Base-by-base conservation (phyloP, 2,329 filamentous ascomycete species). In the Monosporascus sp. region DNA sequence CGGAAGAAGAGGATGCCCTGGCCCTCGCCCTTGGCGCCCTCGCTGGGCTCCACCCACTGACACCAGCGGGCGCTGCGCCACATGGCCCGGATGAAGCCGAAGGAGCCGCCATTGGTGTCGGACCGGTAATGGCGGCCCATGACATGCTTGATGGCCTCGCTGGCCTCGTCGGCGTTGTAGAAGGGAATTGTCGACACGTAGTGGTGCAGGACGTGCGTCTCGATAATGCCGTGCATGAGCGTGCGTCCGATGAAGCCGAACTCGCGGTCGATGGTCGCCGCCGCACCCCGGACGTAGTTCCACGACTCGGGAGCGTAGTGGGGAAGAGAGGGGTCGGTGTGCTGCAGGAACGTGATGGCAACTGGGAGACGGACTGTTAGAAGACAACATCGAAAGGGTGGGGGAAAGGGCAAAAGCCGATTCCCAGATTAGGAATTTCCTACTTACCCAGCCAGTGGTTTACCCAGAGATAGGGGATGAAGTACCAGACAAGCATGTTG, bases 161-260 rank as follows among this genome's bases (percentile, higher is more conserved):
- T 88, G 54, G 93, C 92, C 77, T 97, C 92, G 64, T 96, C 91
- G 68, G 92, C 93, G 72, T 97, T 82, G 78, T 97, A 97, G 78
- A 97, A 97, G 58, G 93, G 93, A 62, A 97, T 97, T 67, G 85
- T 90, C 75, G 88, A 93, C 71, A 97, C 85, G 74, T 96, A 97
- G 82, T 97, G 93, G 80, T 97, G 93, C 56, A 96, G 88, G 55
- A 97, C 93, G 76, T 97, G 93, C 48, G 93, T 97, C 80, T 97
- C 93, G 72, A 97, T 87, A 73, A 97, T 97, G 66, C 92, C 93
- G 80, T 97, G 93, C 27, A 31, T 31, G 71, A 97, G 80, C 57
- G 63, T 88, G 81, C 91, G 91, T 56, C 93, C 93, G 68, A 97
- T 87, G 79, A 97, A 97, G 58, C 93, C 93, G 68, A 97, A 96